Conservation (phyloP, 257 asterid species). For the Sherardia arvensis region DNA sequence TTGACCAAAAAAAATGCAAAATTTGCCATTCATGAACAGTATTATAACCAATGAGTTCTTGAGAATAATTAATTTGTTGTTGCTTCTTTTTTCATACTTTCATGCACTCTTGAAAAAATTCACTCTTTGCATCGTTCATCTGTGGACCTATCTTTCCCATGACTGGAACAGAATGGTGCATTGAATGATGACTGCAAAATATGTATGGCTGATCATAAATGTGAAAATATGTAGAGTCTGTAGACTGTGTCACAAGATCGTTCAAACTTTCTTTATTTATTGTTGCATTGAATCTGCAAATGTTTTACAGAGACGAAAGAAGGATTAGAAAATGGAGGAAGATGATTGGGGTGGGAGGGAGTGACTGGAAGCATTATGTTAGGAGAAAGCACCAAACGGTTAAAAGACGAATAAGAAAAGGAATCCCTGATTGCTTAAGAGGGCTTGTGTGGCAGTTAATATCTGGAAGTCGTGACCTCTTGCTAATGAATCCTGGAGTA, state of each 20-base stretch:
- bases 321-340: conserved; percentile 95
- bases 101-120: background rate
- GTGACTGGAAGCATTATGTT: conserved; percentile 96
- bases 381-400: conserved; percentile 93
- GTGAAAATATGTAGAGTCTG: too few species aligned
- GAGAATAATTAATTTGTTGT: background rate
- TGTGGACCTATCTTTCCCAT: background rate
- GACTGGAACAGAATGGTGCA: background rate
- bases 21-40: background rate
- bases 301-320: conserved; percentile 69
- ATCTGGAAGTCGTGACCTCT: conserved; percentile 97
- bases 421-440: conserved; percentile 97
- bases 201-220: too few species aligned
- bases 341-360: conserved; percentile 98
- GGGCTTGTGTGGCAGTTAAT: conserved; percentile 98
- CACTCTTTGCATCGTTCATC: background rate
- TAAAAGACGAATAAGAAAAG: conserved; percentile 91
- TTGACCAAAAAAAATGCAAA: too few species aligned
- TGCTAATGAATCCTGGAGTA: conserved; percentile 96
- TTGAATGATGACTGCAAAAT: background rate
- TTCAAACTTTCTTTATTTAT: background rate
- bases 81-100: background rate
- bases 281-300: conserved; percentile 4
- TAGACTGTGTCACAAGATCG: background rate
- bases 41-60: background rate